Conservation (phyloP, 345 rosid genomes). For the Melaleuca quinquenervia region DNA sequence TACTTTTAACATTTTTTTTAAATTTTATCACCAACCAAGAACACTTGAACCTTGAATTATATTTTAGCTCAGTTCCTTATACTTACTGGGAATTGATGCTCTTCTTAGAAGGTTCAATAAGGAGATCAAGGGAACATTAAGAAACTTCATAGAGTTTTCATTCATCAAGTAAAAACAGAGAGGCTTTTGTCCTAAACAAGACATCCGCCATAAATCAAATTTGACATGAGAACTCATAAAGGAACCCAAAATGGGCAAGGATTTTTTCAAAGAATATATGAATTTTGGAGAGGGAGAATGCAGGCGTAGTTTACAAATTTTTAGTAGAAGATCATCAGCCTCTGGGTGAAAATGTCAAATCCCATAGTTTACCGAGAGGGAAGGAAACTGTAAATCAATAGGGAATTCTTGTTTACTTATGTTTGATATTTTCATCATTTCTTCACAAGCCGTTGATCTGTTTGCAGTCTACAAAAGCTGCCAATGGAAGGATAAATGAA, state of each 20-base stretch:
- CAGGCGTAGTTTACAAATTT: not conserved
- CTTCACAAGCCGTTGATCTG: not conserved
- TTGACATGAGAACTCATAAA: not conserved
- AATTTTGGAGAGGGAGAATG: not conserved
- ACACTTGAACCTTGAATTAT: not conserved
- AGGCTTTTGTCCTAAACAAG: not conserved
- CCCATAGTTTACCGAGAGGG: fast-evolving
- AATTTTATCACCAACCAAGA: not conserved
- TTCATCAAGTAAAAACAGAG: too few relatives aligned
- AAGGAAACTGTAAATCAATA: not conserved
- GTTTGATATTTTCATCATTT: not conserved
- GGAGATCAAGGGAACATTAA: not conserved
- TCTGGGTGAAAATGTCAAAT: not conserved
- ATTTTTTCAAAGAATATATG: not conserved
- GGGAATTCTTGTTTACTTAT: not conserved
- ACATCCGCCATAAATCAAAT: not conserved
- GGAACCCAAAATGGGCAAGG: not conserved
- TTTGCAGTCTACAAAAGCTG: not conserved
- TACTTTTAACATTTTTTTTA: too few relatives aligned
- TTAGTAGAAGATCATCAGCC: not conserved
- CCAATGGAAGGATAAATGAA: not conserved
- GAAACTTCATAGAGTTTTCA: not conserved
- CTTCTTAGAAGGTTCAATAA: not conserved
- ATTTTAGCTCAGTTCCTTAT: not conserved
- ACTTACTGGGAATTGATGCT: fast-evolving